Evolutionary conservation across 257 asterid genomes (phyloP), one percentile per base, ranked within the genome.

Genomic region (Capsicum baccatum): DNA sequence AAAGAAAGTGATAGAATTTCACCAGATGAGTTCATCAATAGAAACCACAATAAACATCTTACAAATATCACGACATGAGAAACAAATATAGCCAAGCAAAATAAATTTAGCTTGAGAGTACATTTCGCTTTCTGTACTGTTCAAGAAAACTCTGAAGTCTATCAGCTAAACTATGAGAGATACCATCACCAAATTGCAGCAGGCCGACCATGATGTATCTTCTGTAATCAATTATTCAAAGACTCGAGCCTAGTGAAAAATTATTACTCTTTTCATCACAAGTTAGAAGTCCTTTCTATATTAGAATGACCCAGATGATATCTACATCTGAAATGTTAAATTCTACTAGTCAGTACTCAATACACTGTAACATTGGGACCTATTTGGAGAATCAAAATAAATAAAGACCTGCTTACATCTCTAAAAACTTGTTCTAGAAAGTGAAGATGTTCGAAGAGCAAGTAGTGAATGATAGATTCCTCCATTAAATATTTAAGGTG

Each of bases 161-260:
- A 73, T 39, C 80, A 48, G 80, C 80, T 73, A 48, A 73, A 73
- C 60, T 48, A 48, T 48, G 60, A 44, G 16, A 71, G 58, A 73
- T 48, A 19, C 6, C 60, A 73, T 73, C 80, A 73, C 59, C 60
- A 73, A 73, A 48, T 11, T 48, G 80, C 19, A 48, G 80, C 80
- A 7, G 6, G 42, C 12, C 42, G 19, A 48, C 39, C 60, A 19
- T 73, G 60, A 73, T 73, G n/a, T 6, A 73, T 73, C 57, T 12
- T 19, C 80, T 48, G 42, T 26, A 47, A 73, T 11, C 59, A 73
- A 48, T 19, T 73, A 21, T 48, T 73, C 80, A 6, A 48, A 48
- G 59, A 73, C 58, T 48, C 59, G 48, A 48, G 42, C 59, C 60
- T 73, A 73, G 80, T 73, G 80, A 73, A 48, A 39, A 19, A 48